These are phyloP conservation scores for Graphiopsis chlorocephala DNA, from an alignment of 2,329 filamentous ascomycete genomes.

Conservation along the genomic window DNA sequence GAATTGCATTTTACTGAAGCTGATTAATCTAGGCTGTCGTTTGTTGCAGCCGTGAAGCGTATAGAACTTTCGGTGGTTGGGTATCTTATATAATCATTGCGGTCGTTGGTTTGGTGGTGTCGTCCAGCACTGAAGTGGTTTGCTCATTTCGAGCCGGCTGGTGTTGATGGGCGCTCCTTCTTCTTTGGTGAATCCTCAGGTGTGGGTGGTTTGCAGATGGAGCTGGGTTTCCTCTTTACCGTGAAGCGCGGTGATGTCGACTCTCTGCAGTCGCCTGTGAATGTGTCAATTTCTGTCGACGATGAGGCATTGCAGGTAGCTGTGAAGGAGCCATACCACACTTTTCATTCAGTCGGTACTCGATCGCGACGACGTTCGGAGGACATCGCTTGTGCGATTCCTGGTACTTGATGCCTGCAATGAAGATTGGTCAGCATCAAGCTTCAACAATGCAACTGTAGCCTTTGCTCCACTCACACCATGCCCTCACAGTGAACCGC, in stretches of 20 bases:
- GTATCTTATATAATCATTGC: not conserved
- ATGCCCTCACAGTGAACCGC: constrained; percentile 55
- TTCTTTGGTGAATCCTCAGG: constrained; percentile 4
- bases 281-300: not conserved
- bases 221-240: not conserved
- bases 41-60: not conserved
- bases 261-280: constrained; percentile 19
- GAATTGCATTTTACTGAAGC: not conserved
- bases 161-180: constrained; percentile 5
- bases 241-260: constrained; percentile 10
- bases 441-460: not conserved
- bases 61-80: not conserved
- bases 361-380: constrained; percentile 54
- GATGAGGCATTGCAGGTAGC: not conserved
- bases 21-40: not conserved
- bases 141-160: not conserved
- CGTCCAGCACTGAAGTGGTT: not conserved
- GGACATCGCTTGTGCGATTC: constrained; percentile 56
- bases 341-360: constrained; percentile 49
- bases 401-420: constrained; percentile 43
- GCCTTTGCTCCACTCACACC: constrained; percentile 41
- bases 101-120: not conserved
- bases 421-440: not conserved
- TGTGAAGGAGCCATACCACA: constrained; percentile 39
- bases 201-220: not conserved